Evolutionary conservation across 2,329 filamentous ascomycete species (phyloP).

Genomic region (Ceratocystis cubensis): DNA sequence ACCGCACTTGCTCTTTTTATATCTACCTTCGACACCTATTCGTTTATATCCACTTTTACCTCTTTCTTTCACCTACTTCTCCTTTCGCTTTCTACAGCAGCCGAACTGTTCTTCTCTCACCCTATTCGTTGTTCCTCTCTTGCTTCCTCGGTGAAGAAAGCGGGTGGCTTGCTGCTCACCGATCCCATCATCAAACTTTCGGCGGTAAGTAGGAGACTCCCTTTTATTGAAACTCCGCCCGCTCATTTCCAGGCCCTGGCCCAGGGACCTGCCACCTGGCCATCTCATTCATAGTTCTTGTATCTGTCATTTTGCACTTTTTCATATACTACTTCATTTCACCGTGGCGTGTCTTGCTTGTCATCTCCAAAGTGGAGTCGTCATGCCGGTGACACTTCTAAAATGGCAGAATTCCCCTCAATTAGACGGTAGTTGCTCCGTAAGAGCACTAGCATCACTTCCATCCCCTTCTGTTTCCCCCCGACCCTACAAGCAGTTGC

Average conservation of each 20-base stretch:
- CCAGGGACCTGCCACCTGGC: no score
- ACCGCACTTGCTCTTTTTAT: no score
- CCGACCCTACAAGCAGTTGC: neutral
- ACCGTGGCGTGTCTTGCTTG: neutral
- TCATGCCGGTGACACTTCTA: neutral
- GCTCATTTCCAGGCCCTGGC: no score
- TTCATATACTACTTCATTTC: no score
- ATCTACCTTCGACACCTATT: neutral
- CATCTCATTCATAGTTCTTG: no score
- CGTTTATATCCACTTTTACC: no score
- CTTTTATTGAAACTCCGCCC: no score
- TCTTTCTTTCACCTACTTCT: no score
- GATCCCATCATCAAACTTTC: no score
- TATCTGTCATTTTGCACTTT: no score
- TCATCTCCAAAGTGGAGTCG: neutral
- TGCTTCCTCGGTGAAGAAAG: neutral
- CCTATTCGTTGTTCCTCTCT: neutral
- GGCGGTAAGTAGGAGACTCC: no score
- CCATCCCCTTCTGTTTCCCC: neutral
- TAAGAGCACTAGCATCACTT: neutral
- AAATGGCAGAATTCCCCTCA: neutral
- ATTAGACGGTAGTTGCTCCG: neutral
- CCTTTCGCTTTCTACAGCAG: neutral
- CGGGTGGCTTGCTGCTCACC: no score
- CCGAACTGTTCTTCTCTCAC: neutral